phyloP scores from a whole-genome alignment of 257 asterid genomes.

The Orobanche coerulescens region DNA sequence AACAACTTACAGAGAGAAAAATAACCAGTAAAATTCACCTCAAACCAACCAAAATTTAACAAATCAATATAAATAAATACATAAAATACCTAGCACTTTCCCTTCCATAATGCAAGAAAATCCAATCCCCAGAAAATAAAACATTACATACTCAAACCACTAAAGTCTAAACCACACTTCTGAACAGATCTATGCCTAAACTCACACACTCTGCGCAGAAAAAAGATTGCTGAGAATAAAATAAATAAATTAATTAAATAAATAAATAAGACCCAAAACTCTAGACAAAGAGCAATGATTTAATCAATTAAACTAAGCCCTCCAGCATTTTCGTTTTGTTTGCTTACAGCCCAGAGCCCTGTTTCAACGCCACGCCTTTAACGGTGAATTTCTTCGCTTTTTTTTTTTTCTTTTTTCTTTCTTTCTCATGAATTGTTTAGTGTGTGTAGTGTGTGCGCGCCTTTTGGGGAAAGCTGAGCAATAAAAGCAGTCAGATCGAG shows the following conservation, averaged over 20 bases:
- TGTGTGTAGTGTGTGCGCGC: slow-evolving; percentile 33
- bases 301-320: not conserved
- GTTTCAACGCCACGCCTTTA: slow-evolving; percentile 33
- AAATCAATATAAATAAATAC: not conserved
- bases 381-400: slow-evolving; percentile 21
- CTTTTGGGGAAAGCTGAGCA: slow-evolving; percentile 36
- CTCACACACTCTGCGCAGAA: slow-evolving; percentile 4
- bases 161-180: not conserved
- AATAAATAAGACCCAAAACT: slow-evolving; percentile 3
- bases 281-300: slow-evolving; percentile 3
- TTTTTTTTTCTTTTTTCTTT: slow-evolving; percentile 10
- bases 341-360: slow-evolving; percentile 14
- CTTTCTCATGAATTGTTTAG: slow-evolving; percentile 10
- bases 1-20: slow-evolving; percentile 14
- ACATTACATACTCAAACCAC: slow-evolving; percentile 10
- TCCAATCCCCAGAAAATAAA: slow-evolving; percentile 22
- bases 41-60: slow-evolving; percentile 17
- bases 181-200: slow-evolving; percentile 29
- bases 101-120: slow-evolving; percentile 18
- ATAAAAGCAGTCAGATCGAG: slow-evolving; percentile 35
- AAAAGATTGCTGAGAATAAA: not conserved
- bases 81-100: slow-evolving; percentile 28
- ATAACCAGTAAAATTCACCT: slow-evolving; percentile 16
- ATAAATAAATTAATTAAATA: not conserved
- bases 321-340: not conserved